A percentile compares a stretch with the other conserved stretches of the same genome.
phyloP scores from a whole-genome alignment of 192 early-diverging fungal genomes.

The Paraglomus brasilianum region DNA sequence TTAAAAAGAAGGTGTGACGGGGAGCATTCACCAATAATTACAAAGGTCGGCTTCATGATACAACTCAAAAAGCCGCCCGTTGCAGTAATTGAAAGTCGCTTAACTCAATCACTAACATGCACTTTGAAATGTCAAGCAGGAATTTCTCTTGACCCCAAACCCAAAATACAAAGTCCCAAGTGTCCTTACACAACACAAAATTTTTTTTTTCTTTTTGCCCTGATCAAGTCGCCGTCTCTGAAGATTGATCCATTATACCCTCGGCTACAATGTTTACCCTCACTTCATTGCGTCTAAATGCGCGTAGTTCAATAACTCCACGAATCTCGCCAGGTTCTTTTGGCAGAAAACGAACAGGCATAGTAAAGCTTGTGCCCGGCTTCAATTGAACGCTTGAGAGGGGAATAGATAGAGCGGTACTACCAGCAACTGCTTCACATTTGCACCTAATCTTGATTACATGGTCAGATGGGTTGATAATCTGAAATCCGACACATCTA shows the following conservation, averaged over 20 bases:
- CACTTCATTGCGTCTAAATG: conserved; percentile 18
- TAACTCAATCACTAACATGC: too few relatives aligned
- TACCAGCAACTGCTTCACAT: conserved; percentile 4
- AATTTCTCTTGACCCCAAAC: too few relatives aligned
- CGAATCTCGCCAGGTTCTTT: conserved; percentile 21
- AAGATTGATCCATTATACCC: conserved; percentile 7
- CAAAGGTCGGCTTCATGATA: too few relatives aligned
- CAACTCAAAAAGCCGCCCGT: too few relatives aligned
- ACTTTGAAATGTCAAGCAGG: too few relatives aligned
- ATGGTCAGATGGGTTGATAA: conserved; percentile 26
- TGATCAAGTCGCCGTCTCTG: background rate
- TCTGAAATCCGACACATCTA: conserved; percentile 29
- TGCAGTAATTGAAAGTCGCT: too few relatives aligned
- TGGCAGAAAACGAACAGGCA: conserved; percentile 28
- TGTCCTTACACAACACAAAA: too few relatives aligned
- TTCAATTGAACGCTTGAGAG: conserved; percentile 30
- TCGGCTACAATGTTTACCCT: conserved; percentile 17
- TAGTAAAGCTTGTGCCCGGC: conserved; percentile 11
- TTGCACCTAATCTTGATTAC: conserved; percentile 28
- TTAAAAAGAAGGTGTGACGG: too few relatives aligned
- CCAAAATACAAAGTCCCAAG: too few relatives aligned
- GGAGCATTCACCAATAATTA: too few relatives aligned
- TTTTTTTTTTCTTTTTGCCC: too few relatives aligned
- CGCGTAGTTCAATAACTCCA: conserved; percentile 22
- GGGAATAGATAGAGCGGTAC: conserved; percentile 10